These are phyloP conservation scores for Globisporangium lucens DNA, from an alignment of 352 stramenopile genomes.

Conservation along the genomic window DNA sequence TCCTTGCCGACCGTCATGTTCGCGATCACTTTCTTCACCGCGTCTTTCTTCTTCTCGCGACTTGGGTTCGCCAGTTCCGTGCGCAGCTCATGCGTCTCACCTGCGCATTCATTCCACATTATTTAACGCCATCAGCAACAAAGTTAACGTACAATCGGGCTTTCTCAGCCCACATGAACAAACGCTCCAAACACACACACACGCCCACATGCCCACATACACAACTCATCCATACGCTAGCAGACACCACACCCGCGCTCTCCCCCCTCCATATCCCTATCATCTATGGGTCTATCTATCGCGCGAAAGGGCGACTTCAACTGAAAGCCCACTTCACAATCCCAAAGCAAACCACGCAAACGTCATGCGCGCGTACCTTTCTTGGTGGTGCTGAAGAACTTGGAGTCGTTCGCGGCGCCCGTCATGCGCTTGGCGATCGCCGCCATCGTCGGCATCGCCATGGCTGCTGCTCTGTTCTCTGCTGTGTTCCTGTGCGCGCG, in stretches of 20 bases:
- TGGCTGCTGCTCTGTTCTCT: conserved; percentile 15
- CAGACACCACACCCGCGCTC: neutral
- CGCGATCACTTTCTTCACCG: conserved; percentile 99
- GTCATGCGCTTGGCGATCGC: conserved; percentile 87
- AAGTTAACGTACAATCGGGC: neutral
- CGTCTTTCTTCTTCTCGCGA: conserved; percentile 97
- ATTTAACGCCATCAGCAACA: neutral
- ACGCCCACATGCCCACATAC: neutral
- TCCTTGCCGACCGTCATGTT: conserved; percentile 99
- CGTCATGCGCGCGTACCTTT: conserved; percentile 61
- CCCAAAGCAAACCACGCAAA: neutral
- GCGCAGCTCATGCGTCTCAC: conserved; percentile 97
- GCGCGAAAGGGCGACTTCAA: neutral
- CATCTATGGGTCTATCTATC: neutral
- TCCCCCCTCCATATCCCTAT: neutral
- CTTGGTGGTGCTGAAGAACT: conserved; percentile 99
- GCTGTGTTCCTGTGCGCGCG: neutral
- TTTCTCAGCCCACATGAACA: neutral
- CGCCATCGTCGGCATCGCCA: conserved; percentile 87
- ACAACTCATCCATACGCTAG: neutral
- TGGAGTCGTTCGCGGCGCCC: conserved; percentile 93
- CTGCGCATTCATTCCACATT: conserved; percentile 21
- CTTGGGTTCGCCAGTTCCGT: conserved; percentile 97
- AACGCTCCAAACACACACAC: neutral
- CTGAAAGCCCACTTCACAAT: neutral